phyloP scores from a whole-genome alignment of 148 eudicot genomes.

The Simmondsia chinensis region DNA sequence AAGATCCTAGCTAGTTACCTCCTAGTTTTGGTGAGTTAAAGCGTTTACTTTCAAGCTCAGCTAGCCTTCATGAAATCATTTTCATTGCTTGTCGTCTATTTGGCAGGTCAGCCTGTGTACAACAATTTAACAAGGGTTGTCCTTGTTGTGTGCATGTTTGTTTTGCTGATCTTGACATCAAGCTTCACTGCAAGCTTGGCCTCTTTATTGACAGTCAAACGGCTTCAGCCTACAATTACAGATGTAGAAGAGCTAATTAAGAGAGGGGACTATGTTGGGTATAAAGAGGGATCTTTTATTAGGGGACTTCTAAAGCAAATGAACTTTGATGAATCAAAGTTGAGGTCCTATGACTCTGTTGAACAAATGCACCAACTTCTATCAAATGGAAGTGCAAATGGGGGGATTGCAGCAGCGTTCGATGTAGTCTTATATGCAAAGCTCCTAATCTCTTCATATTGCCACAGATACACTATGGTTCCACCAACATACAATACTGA shows the following conservation, averaged over 20 bases:
- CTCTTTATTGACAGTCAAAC: constrained; percentile 44
- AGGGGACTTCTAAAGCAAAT: constrained; percentile 9
- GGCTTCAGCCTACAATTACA: constrained; percentile 39
- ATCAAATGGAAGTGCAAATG: constrained; percentile 7
- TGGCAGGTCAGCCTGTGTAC: constrained; percentile 36
- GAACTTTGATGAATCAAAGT: constrained; percentile 9
- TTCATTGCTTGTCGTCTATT: not conserved
- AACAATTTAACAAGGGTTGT: constrained; percentile 59
- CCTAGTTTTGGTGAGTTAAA: too few species aligned
- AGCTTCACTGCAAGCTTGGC: constrained; percentile 67
- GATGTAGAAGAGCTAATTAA: constrained; percentile 29
- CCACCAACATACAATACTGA: constrained; percentile 36
- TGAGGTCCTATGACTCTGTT: constrained; percentile 9
- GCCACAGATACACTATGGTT: constrained; percentile 29
- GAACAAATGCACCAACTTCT: constrained; percentile 18
- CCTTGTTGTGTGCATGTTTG: constrained; percentile 54
- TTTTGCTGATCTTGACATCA: constrained; percentile 43
- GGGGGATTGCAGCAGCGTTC: constrained; percentile 24
- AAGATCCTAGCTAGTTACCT: too few species aligned
- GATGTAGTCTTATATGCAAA: constrained; percentile 35
- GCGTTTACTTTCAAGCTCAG: too few species aligned
- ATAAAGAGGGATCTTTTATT: constrained; percentile 31
- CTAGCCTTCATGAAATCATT: too few species aligned
- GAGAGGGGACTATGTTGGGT: constrained; percentile 27
- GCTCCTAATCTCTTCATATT: constrained; percentile 17